Percentiles rank a stretch among this genome's conserved stretches.
These are phyloP conservation scores for Rhododendron griersonianum DNA, from an alignment of 148 eudicot species.

Conservation along the genomic window DNA sequence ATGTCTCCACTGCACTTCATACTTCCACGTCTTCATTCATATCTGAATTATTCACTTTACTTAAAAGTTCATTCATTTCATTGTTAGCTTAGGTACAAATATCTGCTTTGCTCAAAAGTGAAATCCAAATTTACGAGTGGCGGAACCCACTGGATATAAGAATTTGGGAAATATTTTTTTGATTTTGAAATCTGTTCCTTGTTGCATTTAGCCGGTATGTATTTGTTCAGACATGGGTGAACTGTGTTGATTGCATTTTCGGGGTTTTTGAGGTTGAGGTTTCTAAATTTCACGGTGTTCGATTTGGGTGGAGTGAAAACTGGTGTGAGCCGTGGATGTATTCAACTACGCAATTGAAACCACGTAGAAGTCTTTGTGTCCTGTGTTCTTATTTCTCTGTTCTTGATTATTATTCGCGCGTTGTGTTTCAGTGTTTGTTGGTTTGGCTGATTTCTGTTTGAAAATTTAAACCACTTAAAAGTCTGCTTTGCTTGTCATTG, in stretches of 20 bases:
- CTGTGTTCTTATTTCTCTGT: too few relatives aligned
- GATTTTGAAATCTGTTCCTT: not conserved
- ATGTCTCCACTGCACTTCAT: conserved; percentile 7
- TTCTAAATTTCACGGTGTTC: not conserved
- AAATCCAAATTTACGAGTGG: not conserved
- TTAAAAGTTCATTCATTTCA: not conserved
- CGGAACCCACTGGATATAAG: not conserved
- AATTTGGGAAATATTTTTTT: too few relatives aligned
- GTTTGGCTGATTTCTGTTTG: too few relatives aligned
- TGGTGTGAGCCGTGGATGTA: too few relatives aligned
- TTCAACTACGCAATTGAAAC: too few relatives aligned
- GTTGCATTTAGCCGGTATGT: not conserved
- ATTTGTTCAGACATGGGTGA: not conserved
- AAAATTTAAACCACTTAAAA: too few relatives aligned
- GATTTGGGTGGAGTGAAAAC: too few relatives aligned
- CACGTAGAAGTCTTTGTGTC: too few relatives aligned
- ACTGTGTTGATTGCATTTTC: not conserved
- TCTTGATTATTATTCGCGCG: too few relatives aligned
- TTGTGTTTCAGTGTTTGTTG: too few relatives aligned
- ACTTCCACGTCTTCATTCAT: not conserved
- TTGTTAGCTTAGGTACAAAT: not conserved
- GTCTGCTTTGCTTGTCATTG: too few relatives aligned
- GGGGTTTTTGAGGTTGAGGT: not conserved
- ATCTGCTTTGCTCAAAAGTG: not conserved
- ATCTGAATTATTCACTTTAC: too few relatives aligned